Evolutionary conservation across 176 grass and related monocot species (phyloP).

Genomic region (Canna indica): DNA sequence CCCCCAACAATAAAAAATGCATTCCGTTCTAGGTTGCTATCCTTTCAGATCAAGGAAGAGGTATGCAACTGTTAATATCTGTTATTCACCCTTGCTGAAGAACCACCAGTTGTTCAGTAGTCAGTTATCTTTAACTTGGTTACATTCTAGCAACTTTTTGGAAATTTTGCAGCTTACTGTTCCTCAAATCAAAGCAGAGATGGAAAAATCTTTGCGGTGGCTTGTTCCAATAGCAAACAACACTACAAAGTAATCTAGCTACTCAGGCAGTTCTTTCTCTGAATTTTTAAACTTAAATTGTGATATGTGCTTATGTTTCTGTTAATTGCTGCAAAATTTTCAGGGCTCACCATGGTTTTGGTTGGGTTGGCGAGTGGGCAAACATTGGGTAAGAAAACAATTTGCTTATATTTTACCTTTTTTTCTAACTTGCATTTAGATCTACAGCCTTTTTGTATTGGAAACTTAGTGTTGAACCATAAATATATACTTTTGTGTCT

Average conservation of each 20-base stretch:
- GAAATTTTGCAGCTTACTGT: constrained; percentile 58
- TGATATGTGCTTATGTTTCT: constrained; percentile 21
- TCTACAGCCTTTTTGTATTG: too few relatives aligned
- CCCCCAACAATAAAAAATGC: constrained; percentile 64
- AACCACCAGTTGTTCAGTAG: constrained; percentile 1
- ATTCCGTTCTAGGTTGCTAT: constrained; percentile 52
- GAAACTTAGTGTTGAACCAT: too few relatives aligned
- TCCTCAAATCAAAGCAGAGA: constrained; percentile 85
- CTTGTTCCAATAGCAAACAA: constrained; percentile 79
- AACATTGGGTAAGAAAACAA: constrained; percentile 80
- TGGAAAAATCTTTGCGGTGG: constrained; percentile 86
- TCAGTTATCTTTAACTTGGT: not conserved
- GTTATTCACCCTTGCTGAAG: constrained; percentile 2
- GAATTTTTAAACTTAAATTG: constrained; percentile 6
- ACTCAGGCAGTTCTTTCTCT: constrained; percentile 9
- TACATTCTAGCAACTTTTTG: not conserved
- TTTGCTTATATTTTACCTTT: too few relatives aligned
- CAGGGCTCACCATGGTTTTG: constrained; percentile 90
- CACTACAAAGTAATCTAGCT: constrained; percentile 67
- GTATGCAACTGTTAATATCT: constrained; percentile 30
- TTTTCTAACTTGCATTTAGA: too few relatives aligned
- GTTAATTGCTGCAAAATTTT: not conserved
- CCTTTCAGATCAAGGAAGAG: constrained; percentile 81
- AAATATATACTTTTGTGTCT: too few relatives aligned
- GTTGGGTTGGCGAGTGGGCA: constrained; percentile 99